Evolutionary conservation across 768 basidiomycete genomes (phyloP).

Genomic region (Boletellus emodensis): DNA sequence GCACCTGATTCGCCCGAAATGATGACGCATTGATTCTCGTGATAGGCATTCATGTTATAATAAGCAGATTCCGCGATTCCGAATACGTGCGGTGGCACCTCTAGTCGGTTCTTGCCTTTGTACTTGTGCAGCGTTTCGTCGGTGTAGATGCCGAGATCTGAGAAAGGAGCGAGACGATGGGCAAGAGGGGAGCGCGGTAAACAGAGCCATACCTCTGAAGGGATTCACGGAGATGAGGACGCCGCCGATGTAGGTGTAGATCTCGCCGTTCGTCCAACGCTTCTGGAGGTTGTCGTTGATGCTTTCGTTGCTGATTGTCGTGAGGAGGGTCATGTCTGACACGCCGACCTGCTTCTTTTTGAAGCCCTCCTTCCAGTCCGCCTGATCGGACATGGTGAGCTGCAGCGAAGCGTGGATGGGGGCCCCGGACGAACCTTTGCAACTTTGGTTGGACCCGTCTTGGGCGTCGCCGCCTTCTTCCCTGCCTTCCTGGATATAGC

Average conservation of each 20-base stretch:
- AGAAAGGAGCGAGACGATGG: conserved; percentile 3
- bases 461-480: conserved; percentile 70
- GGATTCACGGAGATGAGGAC: conserved; percentile 99
- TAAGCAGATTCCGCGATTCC: conserved; percentile 95
- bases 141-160: conserved; percentile 98
- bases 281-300: conserved; percentile 98
- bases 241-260: conserved; percentile 98
- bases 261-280: conserved; percentile 91
- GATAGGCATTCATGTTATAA: conserved; percentile 99
- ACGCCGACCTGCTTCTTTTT: conserved; percentile 99
- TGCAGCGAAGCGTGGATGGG: conserved; percentile 4
- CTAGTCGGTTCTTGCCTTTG: conserved; percentile 95
- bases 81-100: conserved; percentile 98
- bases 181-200: background rate
- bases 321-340: conserved; percentile 96
- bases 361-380: conserved; percentile 99
- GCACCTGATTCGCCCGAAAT: conserved; percentile 99
- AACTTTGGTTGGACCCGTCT: conserved; percentile 58
- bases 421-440: conserved; percentile 58
- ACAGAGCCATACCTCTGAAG: conserved; percentile 67
- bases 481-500: conserved; percentile 88
- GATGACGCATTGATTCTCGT: conserved; percentile 99
- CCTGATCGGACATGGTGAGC: conserved; percentile 44
- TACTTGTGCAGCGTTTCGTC: conserved; percentile 82
- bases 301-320: conserved; percentile 94